A percentile compares a stretch with the other conserved stretches of the same genome.
Evolutionary conservation across 2,329 filamentous ascomycete species (phyloP).

Genomic region (Sclerotinia glacialis): DNA sequence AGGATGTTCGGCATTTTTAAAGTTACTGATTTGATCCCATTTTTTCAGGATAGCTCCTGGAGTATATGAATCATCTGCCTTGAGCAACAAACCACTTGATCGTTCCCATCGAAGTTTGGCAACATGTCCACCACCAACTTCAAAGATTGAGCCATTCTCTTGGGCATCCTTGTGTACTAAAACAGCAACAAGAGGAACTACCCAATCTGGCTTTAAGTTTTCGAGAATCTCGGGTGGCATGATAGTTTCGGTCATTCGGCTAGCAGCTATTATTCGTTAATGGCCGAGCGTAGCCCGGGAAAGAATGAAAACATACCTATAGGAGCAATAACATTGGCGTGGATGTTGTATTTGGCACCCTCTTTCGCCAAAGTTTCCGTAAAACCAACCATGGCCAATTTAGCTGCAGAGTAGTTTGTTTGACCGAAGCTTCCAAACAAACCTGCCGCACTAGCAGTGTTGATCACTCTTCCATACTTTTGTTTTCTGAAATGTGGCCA

Average conservation of each 20-base stretch:
- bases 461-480: slow-evolving; percentile 96
- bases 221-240: slow-evolving; percentile 92
- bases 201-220: slow-evolving; percentile 78
- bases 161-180: slow-evolving; percentile 79
- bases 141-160: slow-evolving; percentile 88
- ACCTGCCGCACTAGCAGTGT: slow-evolving; percentile 93
- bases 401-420: slow-evolving; percentile 95
- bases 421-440: slow-evolving; percentile 96
- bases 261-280: slow-evolving; percentile 61
- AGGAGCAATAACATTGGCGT: slow-evolving; percentile 91
- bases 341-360: slow-evolving; percentile 95
- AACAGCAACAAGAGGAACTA: slow-evolving; percentile 87
- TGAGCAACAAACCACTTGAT: slow-evolving; percentile 81
- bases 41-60: slow-evolving; percentile 83
- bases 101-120: slow-evolving; percentile 96
- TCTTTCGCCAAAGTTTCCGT: slow-evolving; percentile 98
- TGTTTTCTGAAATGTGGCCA: slow-evolving; percentile 99
- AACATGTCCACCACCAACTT: slow-evolving; percentile 87
- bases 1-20: slow-evolving; percentile 79
- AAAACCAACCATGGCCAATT: slow-evolving; percentile 92
- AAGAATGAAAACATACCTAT: slow-evolving; percentile 48
- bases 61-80: slow-evolving; percentile 83
- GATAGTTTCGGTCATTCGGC: slow-evolving; percentile 90
- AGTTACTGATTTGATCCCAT: slow-evolving; percentile 86
- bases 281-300: not conserved